Evolutionary conservation across 495 filamentous ascomycete species (phyloP), one percentile per base, ranked within the genome.

Genomic region (Pseudotulostoma volvatum): DNA sequence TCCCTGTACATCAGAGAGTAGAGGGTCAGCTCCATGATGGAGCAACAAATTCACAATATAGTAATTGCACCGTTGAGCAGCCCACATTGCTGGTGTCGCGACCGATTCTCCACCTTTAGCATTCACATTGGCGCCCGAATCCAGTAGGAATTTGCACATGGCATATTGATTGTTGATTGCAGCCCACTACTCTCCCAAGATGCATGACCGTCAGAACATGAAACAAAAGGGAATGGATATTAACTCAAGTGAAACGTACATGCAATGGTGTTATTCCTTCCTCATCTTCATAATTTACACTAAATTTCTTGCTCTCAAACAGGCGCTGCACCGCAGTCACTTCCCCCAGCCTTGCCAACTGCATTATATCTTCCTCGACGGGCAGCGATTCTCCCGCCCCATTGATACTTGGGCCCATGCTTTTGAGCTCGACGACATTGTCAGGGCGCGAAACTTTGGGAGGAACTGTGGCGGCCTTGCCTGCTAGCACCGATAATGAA

Each of bases 111-210:
- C 90, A 47, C 90, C 90, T 60, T 88, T 88, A 41, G 79, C 80
- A 55, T 97, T 94, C 47, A 95, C 81, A 51, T 87, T 77, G 52
- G 86, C 90, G 45, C 90, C 90, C 38, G 70, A 68, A 42, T 93
- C 80, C 44, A 97, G 70, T 9, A 97, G 75, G 54, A 90, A 92
- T 56, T 90, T 87, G 71, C 88, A 94, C 65, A 93, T 79, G 40
- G 84, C 80, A 60, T 85, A 92, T 55, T 93, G 88, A 55, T 94
- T 94, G 61, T 96, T 95, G 59, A 96, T 95, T n/a, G 90, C 84
- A 11, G 90, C 90, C 90, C 90, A 97, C 88, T 97, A 57, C 16
- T 44, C n/a, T n/a, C n/a, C n/a, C n/a, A n/a, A n/a, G n/a, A n/a
- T n/a, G n/a, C n/a, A n/a, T n/a, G n/a, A n/a, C n/a, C n/a, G n/a